A percentile compares a stretch with the other conserved stretches of the same genome.
These are phyloP conservation scores for Smallanthus sonchifolius DNA, from an alignment of 129 eudicot genomes.

Conservation along the genomic window DNA sequence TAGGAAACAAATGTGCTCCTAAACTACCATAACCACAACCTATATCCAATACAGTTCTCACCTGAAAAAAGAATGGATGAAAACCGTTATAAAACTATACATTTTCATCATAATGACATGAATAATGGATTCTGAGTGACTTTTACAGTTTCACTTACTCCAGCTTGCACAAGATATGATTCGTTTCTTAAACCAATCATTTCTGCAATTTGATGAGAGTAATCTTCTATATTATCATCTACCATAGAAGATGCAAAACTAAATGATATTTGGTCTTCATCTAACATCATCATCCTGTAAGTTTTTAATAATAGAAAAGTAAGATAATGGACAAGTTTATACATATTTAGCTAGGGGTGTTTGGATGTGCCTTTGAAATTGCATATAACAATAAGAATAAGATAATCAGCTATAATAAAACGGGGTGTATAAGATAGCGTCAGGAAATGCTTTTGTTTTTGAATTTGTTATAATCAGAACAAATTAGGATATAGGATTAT, in stretches of 20 bases:
- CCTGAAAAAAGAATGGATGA: constrained; percentile 41
- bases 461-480: not conserved
- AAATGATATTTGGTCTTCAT: constrained; percentile 93
- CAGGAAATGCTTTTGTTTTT: not conserved
- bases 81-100: not conserved
- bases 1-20: constrained; percentile 89
- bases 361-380: not conserved
- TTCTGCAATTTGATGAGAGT: constrained; percentile 96
- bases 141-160: constrained; percentile 52
- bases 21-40: constrained; percentile 98
- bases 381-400: not conserved
- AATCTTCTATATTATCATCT: constrained; percentile 86
- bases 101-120: not conserved
- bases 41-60: constrained; percentile 80
- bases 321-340: not conserved
- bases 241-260: constrained; percentile 76
- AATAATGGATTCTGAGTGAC: not conserved
- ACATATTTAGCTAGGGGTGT: not conserved
- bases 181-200: constrained; percentile 93
- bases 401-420: not conserved
- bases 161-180: constrained; percentile 80
- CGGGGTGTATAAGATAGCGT: not conserved
- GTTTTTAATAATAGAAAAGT: not conserved
- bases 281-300: constrained; percentile 96
- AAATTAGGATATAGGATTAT: not conserved